phyloP scores from a whole-genome alignment of 1,284 basidiomycete species.

The Moniliella sp. region DNA sequence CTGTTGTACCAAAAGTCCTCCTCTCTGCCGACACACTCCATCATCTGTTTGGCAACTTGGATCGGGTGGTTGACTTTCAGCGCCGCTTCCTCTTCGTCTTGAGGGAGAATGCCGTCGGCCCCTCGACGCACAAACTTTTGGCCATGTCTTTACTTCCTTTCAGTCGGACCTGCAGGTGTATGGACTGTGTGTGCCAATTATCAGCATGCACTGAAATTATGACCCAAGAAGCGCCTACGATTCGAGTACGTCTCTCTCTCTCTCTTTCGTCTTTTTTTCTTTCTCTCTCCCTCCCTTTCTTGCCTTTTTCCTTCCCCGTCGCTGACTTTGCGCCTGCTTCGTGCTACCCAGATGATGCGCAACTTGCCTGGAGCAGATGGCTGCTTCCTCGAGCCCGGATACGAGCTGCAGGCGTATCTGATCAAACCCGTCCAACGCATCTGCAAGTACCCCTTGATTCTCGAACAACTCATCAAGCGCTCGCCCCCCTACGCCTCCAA shows the following conservation, averaged over 20 bases:
- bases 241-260: constrained; percentile 1
- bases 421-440: constrained; percentile 59
- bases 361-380: constrained; percentile 18
- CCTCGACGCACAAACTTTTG: constrained; percentile 44
- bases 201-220: constrained; percentile 56
- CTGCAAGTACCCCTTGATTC: constrained; percentile 49
- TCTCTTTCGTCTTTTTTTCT: not conserved
- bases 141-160: constrained; percentile 36
- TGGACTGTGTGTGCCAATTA: constrained; percentile 82
- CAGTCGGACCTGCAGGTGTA: too few relatives aligned
- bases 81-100: constrained; percentile 83
- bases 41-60: constrained; percentile 79
- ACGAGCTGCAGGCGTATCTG: constrained; percentile 62
- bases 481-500: constrained; percentile 16
- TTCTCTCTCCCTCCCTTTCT: too few relatives aligned
- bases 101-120: constrained; percentile 38
- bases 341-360: constrained; percentile 12
- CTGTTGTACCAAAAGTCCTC: constrained; percentile 52
- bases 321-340: too few relatives aligned
- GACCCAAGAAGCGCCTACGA: constrained; percentile 34
- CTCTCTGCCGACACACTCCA: constrained; percentile 86
- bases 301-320: too few relatives aligned
- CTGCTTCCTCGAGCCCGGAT: constrained; percentile 35
- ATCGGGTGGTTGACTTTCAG: constrained; percentile 87
- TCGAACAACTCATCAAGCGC: constrained; percentile 45